Evolutionary conservation across 768 basidiomycete species (phyloP), one percentile per base, ranked within the genome.

Genomic region (Baorangia bicolor): DNA sequence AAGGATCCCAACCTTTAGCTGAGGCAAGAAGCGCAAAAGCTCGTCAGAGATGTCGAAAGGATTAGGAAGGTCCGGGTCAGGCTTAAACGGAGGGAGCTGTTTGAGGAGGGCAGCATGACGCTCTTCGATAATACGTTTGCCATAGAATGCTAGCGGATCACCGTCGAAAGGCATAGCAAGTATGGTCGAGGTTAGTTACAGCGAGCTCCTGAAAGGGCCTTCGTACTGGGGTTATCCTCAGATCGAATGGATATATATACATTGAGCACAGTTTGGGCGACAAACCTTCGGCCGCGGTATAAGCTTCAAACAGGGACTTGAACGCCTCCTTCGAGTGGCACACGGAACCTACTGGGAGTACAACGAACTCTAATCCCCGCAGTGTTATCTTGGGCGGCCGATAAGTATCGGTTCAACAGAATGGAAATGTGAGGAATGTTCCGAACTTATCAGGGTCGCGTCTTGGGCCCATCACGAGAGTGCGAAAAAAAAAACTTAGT

Each of bases 111-210:
- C 2, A 18, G 46, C 30, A 34, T 64, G 56, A 20, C 54, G 37
- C 0, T 65, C 49, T n/a, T 68, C 23, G 10, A 67, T 28, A 0
- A 66, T 50, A 10, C 40, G 46, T 48, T 45, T 55, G 30, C 66
- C 65, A 1, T 34, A 53, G 34, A 56, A 63, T 4, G 52, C 66
- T 0, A 65, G 38, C 1, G 57, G 58, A 34, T 68, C 65, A 13
- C 63, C 63, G 1, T 27, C 4, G 13, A 65, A 65, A 60, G 49
- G 14, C 55, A 62, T 57, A 18, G n/a, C n/a, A n/a, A n/a, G n/a
- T n/a, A n/a, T n/a, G n/a, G n/a, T n/a, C n/a, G n/a, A n/a, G n/a
- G n/a, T n/a, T n/a, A n/a, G n/a, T n/a, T n/a, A n/a, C n/a, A n/a
- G n/a, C n/a, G n/a, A n/a, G n/a, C n/a, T n/a, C n/a, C n/a, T n/a